Conservation (phyloP, 2,329 filamentous ascomycete species). For the Delphinella strobiligena region DNA sequence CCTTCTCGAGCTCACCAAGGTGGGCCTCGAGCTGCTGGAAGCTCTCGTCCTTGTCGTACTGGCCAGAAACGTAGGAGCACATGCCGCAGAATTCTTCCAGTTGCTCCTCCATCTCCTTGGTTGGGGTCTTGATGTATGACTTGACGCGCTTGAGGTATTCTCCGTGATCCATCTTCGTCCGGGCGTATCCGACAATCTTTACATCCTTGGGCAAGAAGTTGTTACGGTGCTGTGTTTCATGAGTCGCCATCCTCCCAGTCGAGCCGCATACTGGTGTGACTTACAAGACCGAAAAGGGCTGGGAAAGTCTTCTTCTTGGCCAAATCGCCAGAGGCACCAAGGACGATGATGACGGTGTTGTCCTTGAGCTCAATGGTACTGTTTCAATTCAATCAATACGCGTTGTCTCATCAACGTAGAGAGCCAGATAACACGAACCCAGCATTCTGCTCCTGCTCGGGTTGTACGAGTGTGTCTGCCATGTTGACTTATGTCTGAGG, state of each 20-base stretch:
- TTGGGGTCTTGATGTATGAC: conserved; percentile 97
- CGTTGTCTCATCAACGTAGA: conserved; percentile 1
- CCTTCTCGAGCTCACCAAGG: conserved; percentile 73
- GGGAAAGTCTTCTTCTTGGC: conserved; percentile 99
- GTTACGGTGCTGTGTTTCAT: conserved; percentile 58
- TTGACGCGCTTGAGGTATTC: conserved; percentile 91
- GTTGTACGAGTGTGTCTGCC: conserved; percentile 37
- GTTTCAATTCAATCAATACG: conserved; percentile 11
- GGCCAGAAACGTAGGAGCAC: conserved; percentile 91
- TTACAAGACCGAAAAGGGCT: conserved; percentile 90
- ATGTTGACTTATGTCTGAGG: no score
- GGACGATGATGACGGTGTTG: conserved; percentile 91
- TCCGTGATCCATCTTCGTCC: conserved; percentile 97
- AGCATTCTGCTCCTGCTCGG: conserved; percentile 33
- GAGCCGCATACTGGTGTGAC: conserved; percentile 30
- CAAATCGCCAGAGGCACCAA: conserved; percentile 92
- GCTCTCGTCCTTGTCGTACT: conserved; percentile 94
- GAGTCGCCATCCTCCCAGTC: conserved; percentile 4
- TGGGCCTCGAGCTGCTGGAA: conserved; percentile 79
- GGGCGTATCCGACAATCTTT: conserved; percentile 95
- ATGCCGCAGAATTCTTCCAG: conserved; percentile 77
- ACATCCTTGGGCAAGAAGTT: conserved; percentile 96
- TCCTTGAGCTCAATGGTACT: conserved; percentile 94
- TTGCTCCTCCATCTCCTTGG: conserved; percentile 93
- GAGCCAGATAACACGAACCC: conserved; percentile 25